phyloP scores from a whole-genome alignment of 2,329 filamentous ascomycete genomes.

The Capronia americana region DNA sequence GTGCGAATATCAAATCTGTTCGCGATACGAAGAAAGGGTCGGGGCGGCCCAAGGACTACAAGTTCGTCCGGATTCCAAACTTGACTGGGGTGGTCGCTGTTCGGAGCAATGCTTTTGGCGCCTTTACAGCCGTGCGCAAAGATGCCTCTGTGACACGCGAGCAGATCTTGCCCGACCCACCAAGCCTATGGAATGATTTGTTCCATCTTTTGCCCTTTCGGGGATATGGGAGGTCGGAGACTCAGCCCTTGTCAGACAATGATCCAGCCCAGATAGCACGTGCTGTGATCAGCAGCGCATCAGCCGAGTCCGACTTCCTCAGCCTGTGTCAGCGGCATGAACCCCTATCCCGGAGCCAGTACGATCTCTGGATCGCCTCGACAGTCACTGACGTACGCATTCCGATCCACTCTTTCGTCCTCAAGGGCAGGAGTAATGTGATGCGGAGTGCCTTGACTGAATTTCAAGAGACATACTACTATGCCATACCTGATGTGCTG shows the following conservation, averaged over 20 bases:
- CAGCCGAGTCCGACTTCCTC: conserved; percentile 52
- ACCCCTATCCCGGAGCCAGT: conserved; percentile 38
- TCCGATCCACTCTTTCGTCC: conserved; percentile 81
- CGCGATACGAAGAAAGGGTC: conserved; percentile 52
- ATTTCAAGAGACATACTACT: conserved; percentile 61
- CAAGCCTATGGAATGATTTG: conserved; percentile 76
- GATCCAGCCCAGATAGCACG: conserved; percentile 46
- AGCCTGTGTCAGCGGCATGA: conserved; percentile 41
- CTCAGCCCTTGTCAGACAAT: conserved; percentile 47
- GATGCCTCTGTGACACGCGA: conserved; percentile 82
- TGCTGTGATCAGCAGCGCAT: conserved; percentile 51
- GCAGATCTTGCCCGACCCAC: conserved; percentile 70
- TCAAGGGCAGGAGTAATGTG: conserved; percentile 74
- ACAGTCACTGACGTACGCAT: conserved; percentile 72
- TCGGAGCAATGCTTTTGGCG: conserved; percentile 85
- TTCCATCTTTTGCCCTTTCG: conserved; percentile 71
- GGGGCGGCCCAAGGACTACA: conserved; percentile 82
- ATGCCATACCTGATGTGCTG: conserved; percentile 66
- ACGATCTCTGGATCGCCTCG: conserved; percentile 56
- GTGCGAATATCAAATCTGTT: conserved; percentile 73
- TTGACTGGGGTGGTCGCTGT: conserved; percentile 85
- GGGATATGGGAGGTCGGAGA: conserved; percentile 59
- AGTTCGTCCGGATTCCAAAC: conserved; percentile 88
- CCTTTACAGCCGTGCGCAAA: conserved; percentile 84
- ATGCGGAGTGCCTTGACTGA: conserved; percentile 68